Evolutionary conservation across 306 rosid species (phyloP).

Genomic region (Prosopis cineraria): DNA sequence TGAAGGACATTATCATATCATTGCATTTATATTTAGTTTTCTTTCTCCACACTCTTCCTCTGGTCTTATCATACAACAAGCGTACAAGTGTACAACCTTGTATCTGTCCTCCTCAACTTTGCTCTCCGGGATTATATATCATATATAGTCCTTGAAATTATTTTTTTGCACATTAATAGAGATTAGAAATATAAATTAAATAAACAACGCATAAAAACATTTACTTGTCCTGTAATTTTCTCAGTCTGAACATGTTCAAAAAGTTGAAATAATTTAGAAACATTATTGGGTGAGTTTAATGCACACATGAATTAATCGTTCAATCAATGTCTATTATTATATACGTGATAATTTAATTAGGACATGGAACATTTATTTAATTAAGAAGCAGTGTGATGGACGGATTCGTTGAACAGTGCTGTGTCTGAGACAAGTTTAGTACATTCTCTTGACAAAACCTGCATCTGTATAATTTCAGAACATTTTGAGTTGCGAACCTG

Average conservation of each 20-base stretch:
- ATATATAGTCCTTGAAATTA: neutral
- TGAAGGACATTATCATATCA: neutral
- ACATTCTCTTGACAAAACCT: neutral
- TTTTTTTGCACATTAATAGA: neutral
- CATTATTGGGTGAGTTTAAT: neutral
- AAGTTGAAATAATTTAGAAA: neutral
- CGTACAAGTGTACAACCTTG: neutral
- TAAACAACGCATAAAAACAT: too few species aligned
- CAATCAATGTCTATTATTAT: neutral
- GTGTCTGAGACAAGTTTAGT: neutral
- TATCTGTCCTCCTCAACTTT: neutral
- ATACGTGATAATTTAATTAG: neutral
- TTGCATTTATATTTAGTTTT: neutral
- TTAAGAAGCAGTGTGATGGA: neutral
- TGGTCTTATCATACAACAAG: neutral
- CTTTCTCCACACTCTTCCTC: neutral
- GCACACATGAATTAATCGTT: neutral
- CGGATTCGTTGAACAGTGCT: neutral
- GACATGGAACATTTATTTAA: neutral
- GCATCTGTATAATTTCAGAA: neutral
- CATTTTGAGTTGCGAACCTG: neutral
- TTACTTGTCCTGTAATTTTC: too few species aligned
- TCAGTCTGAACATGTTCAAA: neutral
- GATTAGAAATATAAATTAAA: too few species aligned
- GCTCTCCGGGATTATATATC: neutral